These are phyloP conservation scores for Cryptosporidium ubiquitum DNA, from an alignment of 169 alveolate genomes.

Conservation along the genomic window DNA sequence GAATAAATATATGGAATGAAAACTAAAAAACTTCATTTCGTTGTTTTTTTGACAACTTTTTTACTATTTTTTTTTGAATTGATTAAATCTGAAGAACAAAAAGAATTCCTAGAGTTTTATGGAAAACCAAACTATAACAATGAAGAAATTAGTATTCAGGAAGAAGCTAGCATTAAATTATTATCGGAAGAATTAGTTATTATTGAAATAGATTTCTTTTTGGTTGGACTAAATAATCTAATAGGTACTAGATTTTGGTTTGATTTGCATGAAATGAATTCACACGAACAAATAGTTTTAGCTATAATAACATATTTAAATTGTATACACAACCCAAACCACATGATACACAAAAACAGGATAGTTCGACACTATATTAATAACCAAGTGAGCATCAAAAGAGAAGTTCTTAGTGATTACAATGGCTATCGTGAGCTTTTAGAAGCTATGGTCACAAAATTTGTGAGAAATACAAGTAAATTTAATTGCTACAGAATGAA, in stretches of 20 bases:
- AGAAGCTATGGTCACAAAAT: background rate
- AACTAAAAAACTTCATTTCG: background rate
- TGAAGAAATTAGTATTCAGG: background rate
- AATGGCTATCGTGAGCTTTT: background rate
- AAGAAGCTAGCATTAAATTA: background rate
- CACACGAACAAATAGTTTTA: background rate
- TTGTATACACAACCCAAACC: background rate
- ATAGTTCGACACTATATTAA: background rate
- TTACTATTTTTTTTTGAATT: background rate
- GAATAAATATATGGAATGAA: background rate
- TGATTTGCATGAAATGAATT: background rate
- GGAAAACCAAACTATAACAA: background rate
- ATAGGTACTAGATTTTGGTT: background rate
- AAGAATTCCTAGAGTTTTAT: background rate
- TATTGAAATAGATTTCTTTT: background rate
- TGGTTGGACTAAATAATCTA: background rate
- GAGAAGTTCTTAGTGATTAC: background rate
- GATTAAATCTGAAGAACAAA: background rate
- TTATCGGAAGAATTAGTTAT: background rate
- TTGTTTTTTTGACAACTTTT: no score
- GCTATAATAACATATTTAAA: background rate
- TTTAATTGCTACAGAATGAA: background rate
- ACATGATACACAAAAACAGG: background rate
- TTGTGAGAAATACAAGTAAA: background rate
- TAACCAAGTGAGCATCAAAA: background rate